Base-by-base conservation (phyloP, 345 rosid genomes). In the Chamaenerion angustifolium region DNA sequence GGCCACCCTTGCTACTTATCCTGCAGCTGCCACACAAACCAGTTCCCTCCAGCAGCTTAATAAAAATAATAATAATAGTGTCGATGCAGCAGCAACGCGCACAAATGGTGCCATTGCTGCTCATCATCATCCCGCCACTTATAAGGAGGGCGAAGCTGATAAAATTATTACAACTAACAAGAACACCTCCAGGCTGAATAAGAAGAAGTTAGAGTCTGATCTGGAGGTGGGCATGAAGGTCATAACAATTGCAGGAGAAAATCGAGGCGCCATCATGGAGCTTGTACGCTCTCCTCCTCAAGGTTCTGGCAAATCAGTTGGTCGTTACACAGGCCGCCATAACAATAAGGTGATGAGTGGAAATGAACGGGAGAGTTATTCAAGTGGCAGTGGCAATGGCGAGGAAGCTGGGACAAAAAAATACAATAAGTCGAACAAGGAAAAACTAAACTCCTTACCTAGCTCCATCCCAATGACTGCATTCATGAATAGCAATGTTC, bases 241-340 rank as follows among this genome's bases (percentile, higher is more conserved):
- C 37, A 77, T 92, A 16, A 92, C 93, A 51, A 69, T 92, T 47
- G 83, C 96, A 11, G 96, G 98, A 10, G 89, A 87, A 49, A 92
- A 92, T 77, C 81, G 66, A 68, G 98, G 98, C 7, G 98, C 98
- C 25, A 48, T 60, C 44, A 92, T 92, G 98, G 87, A 82, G 70
- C 59, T 92, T 6, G 49, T 66, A 53, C 64, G 55, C 2, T 72
- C 96, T 49, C 78, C 95, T 31, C 25, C 25, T 21, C 25, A 2
- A 21, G 8, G 6, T 31, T 31, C 37, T 31, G 37, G 6, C 48
- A 60, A 19, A 65, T 40, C 43, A 23, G 40, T 18, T 11, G 49
- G 49, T 43, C 23, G 5, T 16, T 51, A 40, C 55, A 31, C 55
- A 25, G 37, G 40, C 37, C 25, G 19, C 37, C 64, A 64, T 41